A percentile compares a stretch with the other conserved stretches of the same genome.
Evolutionary conservation across 768 basidiomycete genomes (phyloP).

Genomic region (Psilocybe sp.): DNA sequence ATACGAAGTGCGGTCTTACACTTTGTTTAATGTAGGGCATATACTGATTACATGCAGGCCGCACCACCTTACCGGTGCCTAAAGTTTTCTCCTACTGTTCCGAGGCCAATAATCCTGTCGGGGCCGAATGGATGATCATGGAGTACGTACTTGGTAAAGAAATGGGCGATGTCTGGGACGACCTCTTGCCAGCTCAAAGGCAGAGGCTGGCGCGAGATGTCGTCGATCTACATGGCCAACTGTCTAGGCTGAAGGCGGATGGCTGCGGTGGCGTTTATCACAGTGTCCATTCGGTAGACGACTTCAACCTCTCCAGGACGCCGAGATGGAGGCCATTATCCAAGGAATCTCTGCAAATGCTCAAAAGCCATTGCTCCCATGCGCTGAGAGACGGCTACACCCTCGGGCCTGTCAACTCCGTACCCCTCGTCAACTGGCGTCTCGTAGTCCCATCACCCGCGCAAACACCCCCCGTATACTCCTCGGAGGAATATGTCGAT

Average conservation of each 20-base stretch:
- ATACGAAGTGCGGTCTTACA: too few species aligned
- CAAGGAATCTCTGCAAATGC: conserved; percentile 1
- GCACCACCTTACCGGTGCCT: conserved; percentile 9
- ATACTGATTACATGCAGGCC: too few species aligned
- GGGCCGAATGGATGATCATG: conserved; percentile 16
- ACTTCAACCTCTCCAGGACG: conserved; percentile 3
- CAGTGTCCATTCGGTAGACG: conserved; percentile 4
- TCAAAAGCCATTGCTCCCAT: conserved; percentile 5
- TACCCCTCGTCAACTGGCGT: conserved; percentile 6
- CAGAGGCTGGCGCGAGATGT: conserved; percentile 8
- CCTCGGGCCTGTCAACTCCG: conserved; percentile 10
- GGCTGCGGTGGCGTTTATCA: conserved; percentile 10
- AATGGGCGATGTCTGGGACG: conserved; percentile 7
- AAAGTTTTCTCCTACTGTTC: conserved; percentile 12
- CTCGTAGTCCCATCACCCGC: conserved; percentile 4
- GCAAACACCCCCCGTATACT: conserved; percentile 9
- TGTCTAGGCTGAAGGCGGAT: conserved; percentile 5
- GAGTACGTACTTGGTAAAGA: conserved; percentile 11
- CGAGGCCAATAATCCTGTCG: conserved; percentile 14
- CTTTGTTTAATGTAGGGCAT: too few species aligned
- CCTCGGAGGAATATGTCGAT: conserved; percentile 10
- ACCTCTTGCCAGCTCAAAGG: conserved; percentile 4
- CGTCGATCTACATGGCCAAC: conserved; percentile 9
- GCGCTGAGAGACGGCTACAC: conserved; percentile 3
- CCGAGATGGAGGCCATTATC: conserved; percentile 8